Evolutionary conservation across 1,139 yeast genomes (phyloP).

Genomic region (Zhuliangozyma parablackwelliae): DNA sequence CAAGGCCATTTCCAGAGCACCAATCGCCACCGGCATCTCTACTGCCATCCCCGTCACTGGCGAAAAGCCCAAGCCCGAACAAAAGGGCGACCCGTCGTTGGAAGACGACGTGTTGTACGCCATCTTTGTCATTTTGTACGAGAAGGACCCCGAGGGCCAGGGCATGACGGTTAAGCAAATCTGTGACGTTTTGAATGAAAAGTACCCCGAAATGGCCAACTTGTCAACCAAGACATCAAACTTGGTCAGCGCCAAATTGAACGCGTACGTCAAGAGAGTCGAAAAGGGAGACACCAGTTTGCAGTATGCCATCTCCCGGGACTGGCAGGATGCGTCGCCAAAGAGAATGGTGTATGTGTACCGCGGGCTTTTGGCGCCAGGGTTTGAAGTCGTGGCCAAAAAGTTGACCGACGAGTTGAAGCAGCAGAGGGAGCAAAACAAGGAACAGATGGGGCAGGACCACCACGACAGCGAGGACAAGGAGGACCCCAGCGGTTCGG

Average conservation of each 20-base stretch:
- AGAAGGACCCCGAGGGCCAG: slow-evolving; percentile 58
- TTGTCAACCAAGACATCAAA: slow-evolving; percentile 77
- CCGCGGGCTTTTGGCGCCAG: slow-evolving; percentile 69
- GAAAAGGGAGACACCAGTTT: slow-evolving; percentile 74
- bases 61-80: slow-evolving; percentile 68
- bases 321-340: slow-evolving; percentile 87
- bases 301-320: slow-evolving; percentile 71
- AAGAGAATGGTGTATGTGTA: slow-evolving; percentile 84
- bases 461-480: not conserved
- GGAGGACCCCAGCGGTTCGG: slow-evolving; percentile 4
- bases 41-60: slow-evolving; percentile 79
- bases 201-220: slow-evolving; percentile 79
- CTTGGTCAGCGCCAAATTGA: slow-evolving; percentile 72
- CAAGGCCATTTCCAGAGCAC: slow-evolving; percentile 38
- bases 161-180: slow-evolving; percentile 87
- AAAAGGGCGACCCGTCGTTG: slow-evolving; percentile 54
- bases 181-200: slow-evolving; percentile 66
- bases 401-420: slow-evolving; percentile 44
- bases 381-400: slow-evolving; percentile 66
- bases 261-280: slow-evolving; percentile 78
- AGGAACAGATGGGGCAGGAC: slow-evolving; percentile 1
- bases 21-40: slow-evolving; percentile 68
- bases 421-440: slow-evolving; percentile 8
- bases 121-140: slow-evolving; percentile 65
- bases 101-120: slow-evolving; percentile 76